Percentiles rank a stretch among this genome's conserved stretches.
phyloP scores from a whole-genome alignment of 257 asterid species.

The Gentiana macrophylla region DNA sequence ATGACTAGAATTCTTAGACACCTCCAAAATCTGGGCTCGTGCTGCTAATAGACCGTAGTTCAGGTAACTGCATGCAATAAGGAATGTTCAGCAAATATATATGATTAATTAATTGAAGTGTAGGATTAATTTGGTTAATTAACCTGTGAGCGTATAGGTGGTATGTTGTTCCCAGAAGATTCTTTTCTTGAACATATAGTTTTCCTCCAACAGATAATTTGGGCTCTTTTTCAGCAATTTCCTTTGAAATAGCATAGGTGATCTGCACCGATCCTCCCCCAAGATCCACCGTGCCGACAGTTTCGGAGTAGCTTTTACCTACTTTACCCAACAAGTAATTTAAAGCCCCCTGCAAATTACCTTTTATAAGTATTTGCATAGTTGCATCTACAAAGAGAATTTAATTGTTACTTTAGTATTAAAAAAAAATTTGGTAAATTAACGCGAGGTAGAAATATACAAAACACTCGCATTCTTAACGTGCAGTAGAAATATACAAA shows the following conservation, averaged over 20 bases:
- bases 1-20: conserved; percentile 32
- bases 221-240: conserved; percentile 62
- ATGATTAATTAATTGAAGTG: neutral
- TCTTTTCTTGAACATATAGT: conserved; percentile 58
- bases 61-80: conserved; percentile 47
- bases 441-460: too few relatives aligned
- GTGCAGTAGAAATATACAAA: too few relatives aligned
- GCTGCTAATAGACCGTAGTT: conserved; percentile 74
- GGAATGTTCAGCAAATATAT: neutral
- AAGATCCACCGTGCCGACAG: conserved; percentile 73
- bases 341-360: conserved; percentile 18
- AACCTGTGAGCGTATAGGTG: conserved; percentile 74
- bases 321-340: too few relatives aligned
- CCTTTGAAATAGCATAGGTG: conserved; percentile 67
- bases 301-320: too few relatives aligned
- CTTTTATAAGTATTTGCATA: conserved; percentile 1
- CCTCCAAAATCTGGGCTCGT: conserved; percentile 67
- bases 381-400: too few relatives aligned
- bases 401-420: too few relatives aligned
- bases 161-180: conserved; percentile 46
- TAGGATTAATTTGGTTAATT: neutral
- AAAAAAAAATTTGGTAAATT: too few relatives aligned
- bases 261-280: conserved; percentile 91
- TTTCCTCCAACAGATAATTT: conserved; percentile 34
- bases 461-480: too few relatives aligned